Percentiles rank a stretch among this genome's conserved stretches.
These are phyloP conservation scores for Boletus patriciae DNA, from an alignment of 768 basidiomycete species.

Conservation along the genomic window DNA sequence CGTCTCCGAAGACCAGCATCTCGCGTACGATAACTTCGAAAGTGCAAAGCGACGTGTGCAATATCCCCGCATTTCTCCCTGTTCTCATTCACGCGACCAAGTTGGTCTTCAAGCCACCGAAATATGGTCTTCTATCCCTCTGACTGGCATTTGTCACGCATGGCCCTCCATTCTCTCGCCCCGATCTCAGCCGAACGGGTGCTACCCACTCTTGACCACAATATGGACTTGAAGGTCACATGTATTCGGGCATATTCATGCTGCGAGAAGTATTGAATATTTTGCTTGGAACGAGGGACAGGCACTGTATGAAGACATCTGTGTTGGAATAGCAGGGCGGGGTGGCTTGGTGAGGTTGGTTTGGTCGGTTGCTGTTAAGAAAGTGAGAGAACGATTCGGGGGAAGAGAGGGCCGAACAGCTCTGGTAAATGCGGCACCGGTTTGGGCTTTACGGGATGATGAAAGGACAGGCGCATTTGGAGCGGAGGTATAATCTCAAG, in stretches of 20 bases:
- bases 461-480: constrained; percentile 6
- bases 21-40: no score
- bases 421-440: constrained; percentile 8
- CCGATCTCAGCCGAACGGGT: no score
- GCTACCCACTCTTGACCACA: no score
- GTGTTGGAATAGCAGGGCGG: constrained; percentile 2
- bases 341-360: neutral
- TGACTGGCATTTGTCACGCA: no score
- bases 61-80: neutral
- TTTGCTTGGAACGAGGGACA: constrained; percentile 5
- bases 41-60: no score
- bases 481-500: constrained; percentile 1
- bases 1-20: no score
- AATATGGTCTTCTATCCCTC: no score
- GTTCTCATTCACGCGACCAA: neutral
- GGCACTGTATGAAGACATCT: constrained; percentile 6
- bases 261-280: neutral
- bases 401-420: neutral
- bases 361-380: neutral
- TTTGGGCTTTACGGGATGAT: constrained; percentile 6
- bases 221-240: no score
- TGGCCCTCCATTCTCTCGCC: no score
- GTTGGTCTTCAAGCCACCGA: neutral
- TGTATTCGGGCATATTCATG: constrained; percentile 13
- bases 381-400: neutral